These are phyloP conservation scores for Zoysia matrella DNA, from an alignment of 202 grass and related monocot species.

Conservation along the genomic window DNA sequence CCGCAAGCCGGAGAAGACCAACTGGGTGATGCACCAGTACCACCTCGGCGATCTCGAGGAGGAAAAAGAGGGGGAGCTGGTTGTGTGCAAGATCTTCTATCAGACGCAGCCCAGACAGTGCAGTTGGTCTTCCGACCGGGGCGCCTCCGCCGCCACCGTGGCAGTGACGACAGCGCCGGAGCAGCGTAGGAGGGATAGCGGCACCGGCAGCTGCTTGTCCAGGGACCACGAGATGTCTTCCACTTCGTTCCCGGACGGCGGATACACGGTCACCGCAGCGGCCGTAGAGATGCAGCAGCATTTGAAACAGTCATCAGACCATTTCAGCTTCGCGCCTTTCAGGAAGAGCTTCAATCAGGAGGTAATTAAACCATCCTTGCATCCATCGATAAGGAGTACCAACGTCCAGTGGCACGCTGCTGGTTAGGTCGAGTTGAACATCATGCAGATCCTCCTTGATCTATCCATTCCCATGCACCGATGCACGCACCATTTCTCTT, in stretches of 20 bases:
- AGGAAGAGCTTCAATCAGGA: slow-evolving; percentile 79
- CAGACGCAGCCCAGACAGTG: slow-evolving; percentile 45
- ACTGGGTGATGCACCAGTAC: slow-evolving; percentile 99
- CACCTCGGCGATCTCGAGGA: slow-evolving; percentile 92
- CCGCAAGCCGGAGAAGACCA: slow-evolving; percentile 19
- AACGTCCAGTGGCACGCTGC: not conserved
- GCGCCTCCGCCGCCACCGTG: not conserved
- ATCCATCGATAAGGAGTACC: too few species aligned
- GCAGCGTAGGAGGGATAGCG: slow-evolving; percentile 65
- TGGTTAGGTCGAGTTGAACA: slow-evolving; percentile 49
- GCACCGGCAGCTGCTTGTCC: slow-evolving; percentile 87
- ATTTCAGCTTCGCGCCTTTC: slow-evolving; percentile 86
- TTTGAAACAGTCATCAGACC: slow-evolving; percentile 67
- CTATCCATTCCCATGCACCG: slow-evolving; percentile 43
- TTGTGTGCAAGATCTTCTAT: slow-evolving; percentile 89
- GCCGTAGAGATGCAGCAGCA: slow-evolving; percentile 67
- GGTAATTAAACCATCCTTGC: slow-evolving; percentile 52
- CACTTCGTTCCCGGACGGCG: slow-evolving; percentile 49
- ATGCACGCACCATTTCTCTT: slow-evolving; percentile 28
- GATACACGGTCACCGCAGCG: slow-evolving; percentile 36
- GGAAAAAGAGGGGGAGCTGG: slow-evolving; percentile 94
- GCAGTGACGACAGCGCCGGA: slow-evolving; percentile 18
- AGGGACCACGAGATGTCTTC: slow-evolving; percentile 73
- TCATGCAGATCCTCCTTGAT: slow-evolving; percentile 40
- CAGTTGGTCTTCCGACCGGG: slow-evolving; percentile 56